Evolutionary conservation across 495 filamentous ascomycete species (phyloP).

Genomic region (Sphaerosporella brunnea): DNA sequence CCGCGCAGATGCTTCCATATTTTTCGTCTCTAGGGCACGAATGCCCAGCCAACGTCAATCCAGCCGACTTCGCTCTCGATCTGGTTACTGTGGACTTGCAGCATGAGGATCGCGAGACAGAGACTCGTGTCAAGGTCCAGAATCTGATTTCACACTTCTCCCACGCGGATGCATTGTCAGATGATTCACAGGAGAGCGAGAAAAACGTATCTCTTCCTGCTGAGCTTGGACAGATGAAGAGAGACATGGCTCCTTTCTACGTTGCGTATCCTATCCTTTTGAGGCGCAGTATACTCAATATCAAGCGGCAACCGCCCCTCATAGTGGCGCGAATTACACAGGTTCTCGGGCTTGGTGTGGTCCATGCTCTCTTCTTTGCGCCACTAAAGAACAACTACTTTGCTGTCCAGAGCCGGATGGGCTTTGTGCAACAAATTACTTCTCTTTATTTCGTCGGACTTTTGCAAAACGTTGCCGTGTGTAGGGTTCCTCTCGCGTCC

Average conservation of each 20-base stretch:
- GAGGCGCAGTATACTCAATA: slow-evolving; percentile 45
- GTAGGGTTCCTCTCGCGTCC: not conserved
- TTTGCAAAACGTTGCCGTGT: slow-evolving; percentile 59
- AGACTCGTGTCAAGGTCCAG: slow-evolving; percentile 41
- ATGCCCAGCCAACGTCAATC: slow-evolving; percentile 50
- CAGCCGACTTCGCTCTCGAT: slow-evolving; percentile 59
- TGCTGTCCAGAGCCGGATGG: slow-evolving; percentile 50
- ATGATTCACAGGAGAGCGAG: slow-evolving; percentile 8
- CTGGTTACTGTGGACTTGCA: slow-evolving; percentile 58
- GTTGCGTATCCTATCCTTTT: slow-evolving; percentile 47
- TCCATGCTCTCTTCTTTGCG: slow-evolving; percentile 53
- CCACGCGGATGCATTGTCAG: slow-evolving; percentile 23
- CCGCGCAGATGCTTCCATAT: slow-evolving; percentile 45
- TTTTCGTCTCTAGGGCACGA: slow-evolving; percentile 41
- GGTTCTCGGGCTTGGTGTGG: slow-evolving; percentile 45
- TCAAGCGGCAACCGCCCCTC: slow-evolving; percentile 45
- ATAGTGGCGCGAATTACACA: slow-evolving; percentile 50
- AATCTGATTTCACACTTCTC: slow-evolving; percentile 39
- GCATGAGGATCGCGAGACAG: slow-evolving; percentile 38
- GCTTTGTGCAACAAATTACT: slow-evolving; percentile 50
- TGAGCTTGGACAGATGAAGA: slow-evolving; percentile 46
- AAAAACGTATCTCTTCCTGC: slow-evolving; percentile 42
- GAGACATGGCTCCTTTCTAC: slow-evolving; percentile 41
- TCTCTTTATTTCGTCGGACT: slow-evolving; percentile 59
- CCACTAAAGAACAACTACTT: slow-evolving; percentile 49